Conservation (phyloP, 2,329 filamentous ascomycete genomes). For the Colletotrichum lentis region DNA sequence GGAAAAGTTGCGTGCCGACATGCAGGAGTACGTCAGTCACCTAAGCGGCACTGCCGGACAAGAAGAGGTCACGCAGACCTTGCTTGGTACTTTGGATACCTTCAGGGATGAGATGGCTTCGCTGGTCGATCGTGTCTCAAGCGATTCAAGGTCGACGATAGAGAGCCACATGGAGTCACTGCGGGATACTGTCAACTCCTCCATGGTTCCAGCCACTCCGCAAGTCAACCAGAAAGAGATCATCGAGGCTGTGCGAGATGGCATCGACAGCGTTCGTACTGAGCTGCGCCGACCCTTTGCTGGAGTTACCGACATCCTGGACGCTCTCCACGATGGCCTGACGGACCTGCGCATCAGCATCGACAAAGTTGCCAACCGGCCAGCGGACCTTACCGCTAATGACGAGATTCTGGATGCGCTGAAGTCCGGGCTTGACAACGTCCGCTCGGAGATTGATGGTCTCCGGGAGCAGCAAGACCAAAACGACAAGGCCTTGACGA, state of each 20-base stretch:
- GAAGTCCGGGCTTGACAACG: slow-evolving; percentile 78
- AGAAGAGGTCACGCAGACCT: slow-evolving; percentile 78
- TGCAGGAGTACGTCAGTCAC: slow-evolving; percentile 82
- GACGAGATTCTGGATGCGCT: slow-evolving; percentile 91
- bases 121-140: slow-evolving; percentile 60
- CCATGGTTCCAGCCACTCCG: slow-evolving; percentile 68
- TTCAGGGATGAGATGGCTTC: slow-evolving; percentile 73
- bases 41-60: slow-evolving; percentile 72
- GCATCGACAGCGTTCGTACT: slow-evolving; percentile 76
- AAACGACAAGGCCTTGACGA: slow-evolving; percentile 60
- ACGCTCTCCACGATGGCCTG: slow-evolving; percentile 88
- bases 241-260: slow-evolving; percentile 73
- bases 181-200: slow-evolving; percentile 77
- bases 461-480: slow-evolving; percentile 67
- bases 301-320: slow-evolving; percentile 86
- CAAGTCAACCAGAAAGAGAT: slow-evolving; percentile 69
- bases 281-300: slow-evolving; percentile 74
- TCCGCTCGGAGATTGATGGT: slow-evolving; percentile 80
- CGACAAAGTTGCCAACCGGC: slow-evolving; percentile 79
- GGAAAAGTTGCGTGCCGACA: slow-evolving; percentile 79
- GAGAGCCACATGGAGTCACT: slow-evolving; percentile 84
- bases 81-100: slow-evolving; percentile 71
- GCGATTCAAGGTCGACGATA: slow-evolving; percentile 71
- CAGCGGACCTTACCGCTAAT: slow-evolving; percentile 81
- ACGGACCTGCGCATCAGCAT: slow-evolving; percentile 79